Percentiles rank a stretch among this genome's conserved stretches.
These are phyloP conservation scores for Aureobasidium sp. DNA, from an alignment of 2,329 filamentous ascomycete genomes.

Conservation along the genomic window DNA sequence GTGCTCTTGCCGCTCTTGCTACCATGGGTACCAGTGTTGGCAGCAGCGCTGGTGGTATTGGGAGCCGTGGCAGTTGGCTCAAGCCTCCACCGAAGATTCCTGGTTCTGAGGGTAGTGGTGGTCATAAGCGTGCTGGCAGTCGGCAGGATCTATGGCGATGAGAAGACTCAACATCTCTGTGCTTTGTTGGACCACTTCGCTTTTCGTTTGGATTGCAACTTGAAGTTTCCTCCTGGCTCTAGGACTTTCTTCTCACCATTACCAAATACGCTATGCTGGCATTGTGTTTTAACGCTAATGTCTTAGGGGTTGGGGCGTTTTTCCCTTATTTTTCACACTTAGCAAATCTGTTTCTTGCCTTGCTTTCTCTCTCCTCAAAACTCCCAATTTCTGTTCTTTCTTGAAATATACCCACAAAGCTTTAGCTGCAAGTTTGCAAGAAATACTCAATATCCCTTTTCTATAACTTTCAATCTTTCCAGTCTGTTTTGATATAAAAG, in stretches of 20 bases:
- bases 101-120: constrained; percentile 13
- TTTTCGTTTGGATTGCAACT: not conserved
- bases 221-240: too few relatives aligned
- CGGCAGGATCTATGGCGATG: constrained; percentile 27
- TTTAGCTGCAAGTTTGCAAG: too few relatives aligned
- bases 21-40: constrained; percentile 11
- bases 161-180: not conserved
- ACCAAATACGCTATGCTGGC: not conserved
- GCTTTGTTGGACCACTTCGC: not conserved
- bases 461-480: too few relatives aligned
- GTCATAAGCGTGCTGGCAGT: constrained; percentile 22
- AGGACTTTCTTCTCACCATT: too few relatives aligned
- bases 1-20: constrained; percentile 14
- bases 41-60: constrained; percentile 7
- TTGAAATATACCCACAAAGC: too few relatives aligned
- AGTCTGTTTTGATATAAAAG: too few relatives aligned
- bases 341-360: not conserved
- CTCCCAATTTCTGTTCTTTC: not conserved
- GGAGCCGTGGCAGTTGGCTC: constrained; percentile 16
- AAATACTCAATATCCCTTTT: too few relatives aligned
- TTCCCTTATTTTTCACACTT: not conserved
- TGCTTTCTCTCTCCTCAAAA: not conserved
- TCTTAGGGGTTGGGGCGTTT: not conserved
- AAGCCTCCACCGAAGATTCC: constrained; percentile 22
- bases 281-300: not conserved